Conservation (phyloP, 257 asterid genomes). For the Cordia subcordata region DNA sequence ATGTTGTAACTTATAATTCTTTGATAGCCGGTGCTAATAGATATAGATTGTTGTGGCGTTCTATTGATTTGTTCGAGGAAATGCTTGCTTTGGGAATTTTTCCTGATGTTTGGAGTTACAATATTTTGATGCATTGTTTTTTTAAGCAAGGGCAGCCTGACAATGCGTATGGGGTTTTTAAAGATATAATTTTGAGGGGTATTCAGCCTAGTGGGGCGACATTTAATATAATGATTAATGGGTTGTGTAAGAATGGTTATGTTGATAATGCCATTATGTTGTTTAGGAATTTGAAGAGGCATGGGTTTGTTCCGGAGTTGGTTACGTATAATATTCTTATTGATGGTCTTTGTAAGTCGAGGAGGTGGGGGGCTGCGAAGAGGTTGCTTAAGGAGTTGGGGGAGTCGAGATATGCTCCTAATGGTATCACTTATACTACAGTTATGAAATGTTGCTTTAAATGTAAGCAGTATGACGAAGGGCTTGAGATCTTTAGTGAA, state of each 20-base stretch:
- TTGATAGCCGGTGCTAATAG: conserved; percentile 72
- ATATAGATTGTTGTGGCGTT: conserved; percentile 33
- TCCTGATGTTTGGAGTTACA: conserved; percentile 86
- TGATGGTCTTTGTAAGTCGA: conserved; percentile 48
- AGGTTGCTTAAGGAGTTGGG: conserved; percentile 58
- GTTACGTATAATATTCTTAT: conserved; percentile 80
- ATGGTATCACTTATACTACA: conserved; percentile 83
- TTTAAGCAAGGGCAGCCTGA: conserved; percentile 59
- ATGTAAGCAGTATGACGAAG: conserved; percentile 42
- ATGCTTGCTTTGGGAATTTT: conserved; percentile 50
- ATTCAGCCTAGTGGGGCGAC: conserved; percentile 52
- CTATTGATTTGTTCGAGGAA: conserved; percentile 62
- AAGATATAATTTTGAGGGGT: conserved; percentile 44
- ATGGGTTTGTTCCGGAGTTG: conserved; percentile 54
- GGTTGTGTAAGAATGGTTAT: conserved; percentile 68
- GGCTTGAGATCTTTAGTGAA: conserved; percentile 56
- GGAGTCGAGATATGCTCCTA: conserved; percentile 48
- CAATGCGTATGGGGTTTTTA: conserved; percentile 64
- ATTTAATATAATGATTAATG: conserved; percentile 62
- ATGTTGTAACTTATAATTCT: conserved; percentile 74
- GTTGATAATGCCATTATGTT: conserved; percentile 51
- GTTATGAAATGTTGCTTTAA: conserved; percentile 67
- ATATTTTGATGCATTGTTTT: conserved; percentile 74
- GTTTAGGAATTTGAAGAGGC: conserved; percentile 45
- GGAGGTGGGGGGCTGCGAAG: conserved; percentile 45